phyloP scores from a whole-genome alignment of 1,284 basidiomycete genomes.

The Omphalotus olearius region DNA sequence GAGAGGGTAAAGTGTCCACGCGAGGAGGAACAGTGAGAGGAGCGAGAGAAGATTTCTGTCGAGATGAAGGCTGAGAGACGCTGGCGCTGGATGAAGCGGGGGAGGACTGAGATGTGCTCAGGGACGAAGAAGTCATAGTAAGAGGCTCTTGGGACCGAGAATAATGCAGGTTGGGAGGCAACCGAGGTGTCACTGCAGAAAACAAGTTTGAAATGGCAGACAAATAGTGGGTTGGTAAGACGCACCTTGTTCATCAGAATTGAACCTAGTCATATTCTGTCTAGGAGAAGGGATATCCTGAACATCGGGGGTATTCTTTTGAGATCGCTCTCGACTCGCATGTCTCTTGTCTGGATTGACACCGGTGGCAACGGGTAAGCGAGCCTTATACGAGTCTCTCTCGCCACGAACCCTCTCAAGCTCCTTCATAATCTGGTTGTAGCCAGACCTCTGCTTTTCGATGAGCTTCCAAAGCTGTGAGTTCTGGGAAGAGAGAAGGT shows the following conservation, averaged over 20 bases:
- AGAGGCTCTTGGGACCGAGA: constrained; percentile 39
- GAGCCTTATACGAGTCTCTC: constrained; percentile 63
- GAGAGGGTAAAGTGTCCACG: constrained; percentile 31
- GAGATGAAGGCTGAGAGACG: constrained; percentile 15
- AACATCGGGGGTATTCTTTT: constrained; percentile 10
- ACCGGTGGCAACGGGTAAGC: constrained; percentile 34
- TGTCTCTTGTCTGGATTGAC: constrained; percentile 5
- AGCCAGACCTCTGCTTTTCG: constrained; percentile 77
- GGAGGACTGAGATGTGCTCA: constrained; percentile 16
- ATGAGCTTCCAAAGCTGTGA: constrained; percentile 89
- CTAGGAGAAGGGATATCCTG: constrained; percentile 26
- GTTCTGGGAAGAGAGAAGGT: constrained; percentile 76
- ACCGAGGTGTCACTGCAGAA: constrained; percentile 24
- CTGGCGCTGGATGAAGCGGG: constrained; percentile 23
- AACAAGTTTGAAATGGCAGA: constrained; percentile 1
- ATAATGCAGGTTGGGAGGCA: constrained; percentile 26
- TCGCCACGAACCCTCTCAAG: constrained; percentile 78
- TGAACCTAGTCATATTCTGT: constrained; percentile 30
- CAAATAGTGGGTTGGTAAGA: background rate
- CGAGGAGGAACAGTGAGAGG: constrained; percentile 42
- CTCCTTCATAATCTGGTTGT: constrained; percentile 72
- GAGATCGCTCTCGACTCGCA: constrained; percentile 19
- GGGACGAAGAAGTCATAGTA: constrained; percentile 21
- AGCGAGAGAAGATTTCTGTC: constrained; percentile 30
- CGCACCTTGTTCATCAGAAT: constrained; percentile 55